These are phyloP conservation scores for Sideroxylon spinosum DNA, from an alignment of 179 eudicot genomes.

Conservation along the genomic window DNA sequence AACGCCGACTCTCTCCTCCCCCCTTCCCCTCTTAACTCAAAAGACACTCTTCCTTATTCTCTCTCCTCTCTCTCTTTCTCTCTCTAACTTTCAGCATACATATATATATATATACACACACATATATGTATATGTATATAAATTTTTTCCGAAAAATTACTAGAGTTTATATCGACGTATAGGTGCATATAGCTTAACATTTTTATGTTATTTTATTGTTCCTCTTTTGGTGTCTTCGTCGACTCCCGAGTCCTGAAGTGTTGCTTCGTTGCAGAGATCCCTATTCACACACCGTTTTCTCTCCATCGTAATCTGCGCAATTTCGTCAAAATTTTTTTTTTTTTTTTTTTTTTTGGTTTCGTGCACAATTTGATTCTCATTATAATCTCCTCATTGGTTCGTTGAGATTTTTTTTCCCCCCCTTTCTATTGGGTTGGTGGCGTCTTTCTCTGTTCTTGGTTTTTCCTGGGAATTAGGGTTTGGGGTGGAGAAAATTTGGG, in stretches of 20 bases:
- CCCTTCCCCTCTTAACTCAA: too few species aligned
- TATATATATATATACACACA: neutral
- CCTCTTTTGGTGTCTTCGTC: neutral
- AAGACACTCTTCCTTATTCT: too few species aligned
- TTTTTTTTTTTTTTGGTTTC: neutral
- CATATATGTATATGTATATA: neutral
- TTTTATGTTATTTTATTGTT: too few species aligned
- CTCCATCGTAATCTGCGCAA: neutral
- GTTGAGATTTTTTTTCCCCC: neutral
- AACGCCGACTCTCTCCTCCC: conserved; percentile 8
- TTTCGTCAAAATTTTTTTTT: neutral
- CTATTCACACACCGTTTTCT: neutral
- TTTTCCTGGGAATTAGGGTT: conserved; percentile 13
- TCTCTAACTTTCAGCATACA: conserved; percentile 11
- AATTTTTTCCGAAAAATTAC: neutral
- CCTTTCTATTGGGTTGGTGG: neutral
- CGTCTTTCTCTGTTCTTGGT: neutral
- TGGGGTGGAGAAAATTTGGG: conserved; percentile 1
- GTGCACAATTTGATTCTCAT: neutral
- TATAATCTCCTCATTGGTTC: neutral
- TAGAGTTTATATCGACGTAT: neutral
- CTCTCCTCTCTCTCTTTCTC: neutral
- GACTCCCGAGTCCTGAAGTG: neutral
- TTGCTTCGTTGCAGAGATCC: conserved; percentile 19
- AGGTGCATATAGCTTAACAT: too few species aligned